Evolutionary conservation across 257 asterid genomes (phyloP), one percentile per base, ranked within the genome.

Genomic region (Voacanga thouarsii): DNA sequence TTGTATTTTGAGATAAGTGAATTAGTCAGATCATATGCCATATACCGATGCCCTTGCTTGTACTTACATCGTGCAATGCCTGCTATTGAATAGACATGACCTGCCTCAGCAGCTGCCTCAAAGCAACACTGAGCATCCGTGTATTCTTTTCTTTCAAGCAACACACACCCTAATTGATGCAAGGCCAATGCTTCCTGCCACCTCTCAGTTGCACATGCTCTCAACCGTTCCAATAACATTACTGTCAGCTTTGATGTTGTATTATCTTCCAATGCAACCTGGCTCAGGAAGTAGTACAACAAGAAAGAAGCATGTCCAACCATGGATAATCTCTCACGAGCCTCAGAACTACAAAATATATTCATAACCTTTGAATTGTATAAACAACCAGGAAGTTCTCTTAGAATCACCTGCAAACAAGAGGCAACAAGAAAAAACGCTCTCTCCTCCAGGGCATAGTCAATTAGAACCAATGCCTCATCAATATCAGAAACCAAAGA

Each of bases 371-470:
- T 87, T 26, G 84, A 77, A 81, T 83, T 85, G 63, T 87, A 79
- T 39, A 87, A 77, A 69, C 75, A 80, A 45, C 86, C 80, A 11
- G 90, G 89, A 50, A 87, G 82, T 82, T 85, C 89, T 81, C 90
- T 83, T 26, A 87, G 81, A 43, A 87, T 81, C n/a, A 85, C 80
- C 79, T 87, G 90, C 83, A 87, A 75, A 84, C 90, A 87, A 71
- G 90, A 85, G 14, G 89, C 87, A 64, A 80, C 84, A 6, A 85
- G 87, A 60, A 83, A 68, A 77, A 75, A 67, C 8, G 90, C 87
- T 70, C 89, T 81, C 78, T 87, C 90, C 82, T 87, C 90, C 79
- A 85, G 66, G 59, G 87, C 90, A 63, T 87, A 87, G 79, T 87
- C 90, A 55, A 87, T 79, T 28, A 87, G 85, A 64, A 87, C 57